Conservation (phyloP, 106 monocot genomes). For the Dendrobium officinale region DNA sequence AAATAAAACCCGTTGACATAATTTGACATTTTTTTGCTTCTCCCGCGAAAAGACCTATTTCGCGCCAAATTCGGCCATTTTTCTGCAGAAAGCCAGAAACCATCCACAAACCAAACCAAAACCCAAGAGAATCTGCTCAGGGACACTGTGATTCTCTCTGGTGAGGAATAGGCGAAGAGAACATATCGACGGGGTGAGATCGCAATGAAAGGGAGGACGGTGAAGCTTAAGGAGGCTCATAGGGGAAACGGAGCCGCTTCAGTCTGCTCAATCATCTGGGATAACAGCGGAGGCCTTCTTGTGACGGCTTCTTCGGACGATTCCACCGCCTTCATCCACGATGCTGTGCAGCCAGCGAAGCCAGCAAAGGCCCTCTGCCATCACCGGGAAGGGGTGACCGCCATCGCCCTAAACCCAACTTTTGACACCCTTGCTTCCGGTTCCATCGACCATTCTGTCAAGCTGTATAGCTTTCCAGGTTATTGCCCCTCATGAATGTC, state of each 20-base stretch:
- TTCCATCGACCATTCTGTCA: slow-evolving; percentile 90
- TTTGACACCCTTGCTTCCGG: slow-evolving; percentile 65
- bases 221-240: slow-evolving; percentile 93
- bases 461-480: slow-evolving; percentile 84
- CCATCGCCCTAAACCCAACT: slow-evolving; percentile 67
- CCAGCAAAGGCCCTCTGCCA: slow-evolving; percentile 31
- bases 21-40: background rate
- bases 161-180: background rate
- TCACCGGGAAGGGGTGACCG: slow-evolving; percentile 80
- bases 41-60: background rate
- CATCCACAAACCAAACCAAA: background rate
- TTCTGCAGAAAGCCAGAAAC: background rate
- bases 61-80: background rate
- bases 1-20: no score
- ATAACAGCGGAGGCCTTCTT: slow-evolving; percentile 32
- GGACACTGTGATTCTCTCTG: background rate
- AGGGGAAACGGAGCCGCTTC: slow-evolving; percentile 30
- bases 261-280: slow-evolving; percentile 71
- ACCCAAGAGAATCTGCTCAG: background rate
- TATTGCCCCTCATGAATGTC: background rate
- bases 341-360: slow-evolving; percentile 31
- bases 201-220: slow-evolving; percentile 57
- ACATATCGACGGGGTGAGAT: background rate
- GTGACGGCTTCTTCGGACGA: slow-evolving; percentile 59
- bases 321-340: slow-evolving; percentile 51